Evolutionary conservation across 495 filamentous ascomycete species (phyloP), one percentile per base, ranked within the genome.

Genomic region (Aspergillus baeticus): DNA sequence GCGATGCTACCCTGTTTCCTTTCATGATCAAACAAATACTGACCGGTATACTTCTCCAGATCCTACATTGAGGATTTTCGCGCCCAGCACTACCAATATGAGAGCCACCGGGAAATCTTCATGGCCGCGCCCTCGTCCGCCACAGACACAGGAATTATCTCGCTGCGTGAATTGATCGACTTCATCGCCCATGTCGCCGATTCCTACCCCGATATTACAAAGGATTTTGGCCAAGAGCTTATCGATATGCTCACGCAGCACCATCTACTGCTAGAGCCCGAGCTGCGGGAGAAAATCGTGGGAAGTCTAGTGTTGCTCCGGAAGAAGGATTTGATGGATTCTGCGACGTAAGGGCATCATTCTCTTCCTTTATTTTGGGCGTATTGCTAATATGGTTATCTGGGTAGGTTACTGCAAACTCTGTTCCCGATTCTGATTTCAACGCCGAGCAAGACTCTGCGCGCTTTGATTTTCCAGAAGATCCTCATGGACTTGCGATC

Each of bases 131-230:
- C 94, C 7, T 76, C 89, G 15, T 84, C 89, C 6, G 84, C 86
- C 46, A 89, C 87, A 35, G 84, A 85, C 54, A 85, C 83, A 15
- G 88, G 92, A 36, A 76, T 92, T 17, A 83, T 92, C 18, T 88
- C 90, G 21, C 83, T 96, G 48, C 83, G 87, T 50, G 91, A 96
- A 62, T 79, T 94, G 38, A 87, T 92, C 64, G 91, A 96, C 63
- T 89, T 97, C 61, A 77, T 98, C 50, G 85, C 92, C 33, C 93
- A 98, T 75, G 89, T 94, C 56, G 89, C 92, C 66, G 91, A 96
- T 66, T 94, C 90, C 75, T 99, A 94, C 69, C 91, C 93, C 21
- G 80, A 84, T 21, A 80, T 91, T 59, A 88, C 90, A 13, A 81
- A 83, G 46, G 72, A 79, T 5, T 98, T 96, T 66, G 85, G 90